These are phyloP conservation scores for Neurospora hispaniola DNA, from an alignment of 495 filamentous ascomycete genomes.

Conservation along the genomic window DNA sequence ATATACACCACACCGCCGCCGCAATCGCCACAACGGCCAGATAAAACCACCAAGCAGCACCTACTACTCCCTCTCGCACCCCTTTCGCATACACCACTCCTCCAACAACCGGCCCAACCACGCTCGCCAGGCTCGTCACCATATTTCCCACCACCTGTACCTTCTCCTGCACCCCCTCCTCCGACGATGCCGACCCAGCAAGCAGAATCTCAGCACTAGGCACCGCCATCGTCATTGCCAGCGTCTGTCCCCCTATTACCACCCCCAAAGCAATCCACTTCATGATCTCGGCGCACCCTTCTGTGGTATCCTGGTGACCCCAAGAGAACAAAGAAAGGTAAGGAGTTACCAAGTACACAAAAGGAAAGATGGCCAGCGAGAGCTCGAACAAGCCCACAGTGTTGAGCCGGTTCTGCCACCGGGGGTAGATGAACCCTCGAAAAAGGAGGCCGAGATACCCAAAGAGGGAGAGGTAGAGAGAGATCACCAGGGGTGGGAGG, in stretches of 20 bases:
- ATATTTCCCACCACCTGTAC: conserved; percentile 61
- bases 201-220: conserved; percentile 60
- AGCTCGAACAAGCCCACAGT: conserved; percentile 49
- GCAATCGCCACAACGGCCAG: conserved; percentile 20
- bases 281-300: not conserved
- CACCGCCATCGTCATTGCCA: conserved; percentile 60
- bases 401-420: conserved; percentile 47
- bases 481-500: conserved; percentile 55
- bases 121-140: conserved; percentile 47
- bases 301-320: not conserved
- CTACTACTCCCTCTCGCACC: conserved; percentile 53
- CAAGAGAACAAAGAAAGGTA: conserved; percentile 53
- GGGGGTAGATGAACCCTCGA: conserved; percentile 62
- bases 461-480: conserved; percentile 57
- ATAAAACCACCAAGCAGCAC: conserved; percentile 60
- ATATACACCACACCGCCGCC: conserved; percentile 6
- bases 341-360: conserved; percentile 55
- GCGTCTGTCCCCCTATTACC: conserved; percentile 56
- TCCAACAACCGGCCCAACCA: conserved; percentile 55
- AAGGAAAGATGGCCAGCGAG: conserved; percentile 51
- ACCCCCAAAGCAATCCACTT: conserved; percentile 45
- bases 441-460: conserved; percentile 58
- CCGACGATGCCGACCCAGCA: conserved; percentile 56
- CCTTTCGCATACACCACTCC: conserved; percentile 56
- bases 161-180: conserved; percentile 51